Conservation (phyloP, 2,329 filamentous ascomycete species). For the Colletotrichum liriopes region DNA sequence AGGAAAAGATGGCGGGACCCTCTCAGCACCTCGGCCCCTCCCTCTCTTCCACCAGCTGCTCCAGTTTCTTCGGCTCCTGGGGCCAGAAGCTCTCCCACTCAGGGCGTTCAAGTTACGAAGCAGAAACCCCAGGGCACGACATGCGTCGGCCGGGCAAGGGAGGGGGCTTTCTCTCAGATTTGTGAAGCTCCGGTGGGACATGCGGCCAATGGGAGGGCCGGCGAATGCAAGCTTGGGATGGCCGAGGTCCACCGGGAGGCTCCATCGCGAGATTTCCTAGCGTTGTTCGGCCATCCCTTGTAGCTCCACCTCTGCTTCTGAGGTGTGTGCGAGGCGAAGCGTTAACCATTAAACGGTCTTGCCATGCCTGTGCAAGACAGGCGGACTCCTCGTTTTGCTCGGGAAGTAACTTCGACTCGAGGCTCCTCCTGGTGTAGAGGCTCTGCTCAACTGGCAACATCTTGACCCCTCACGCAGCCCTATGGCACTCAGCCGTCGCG, state of each 20-base stretch:
- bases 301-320: slow-evolving; percentile 30
- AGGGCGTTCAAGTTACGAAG: slow-evolving; percentile 39
- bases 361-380: background rate
- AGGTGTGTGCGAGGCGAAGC: background rate
- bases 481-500: background rate
- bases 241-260: slow-evolving; percentile 35
- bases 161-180: slow-evolving; percentile 17
- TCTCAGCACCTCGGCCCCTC: slow-evolving; percentile 37
- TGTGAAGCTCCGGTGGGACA: slow-evolving; percentile 32
- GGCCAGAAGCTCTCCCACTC: slow-evolving; percentile 25
- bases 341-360: slow-evolving; percentile 15
- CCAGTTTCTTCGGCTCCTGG: slow-evolving; percentile 29
- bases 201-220: slow-evolving; percentile 27
- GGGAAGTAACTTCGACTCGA: background rate
- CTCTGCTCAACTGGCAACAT: background rate
- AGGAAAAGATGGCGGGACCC: slow-evolving; percentile 32
- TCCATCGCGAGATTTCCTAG: slow-evolving; percentile 35
- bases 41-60: slow-evolving; percentile 14
- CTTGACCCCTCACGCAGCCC: background rate
- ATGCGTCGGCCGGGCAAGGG: slow-evolving; percentile 30
- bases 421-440: background rate
- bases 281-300: slow-evolving; percentile 15
- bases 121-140: slow-evolving; percentile 36
- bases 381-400: background rate
- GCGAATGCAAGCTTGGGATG: slow-evolving; percentile 38